Conservation (phyloP, 805 yeast species). For the Suhomyces sp. region DNA sequence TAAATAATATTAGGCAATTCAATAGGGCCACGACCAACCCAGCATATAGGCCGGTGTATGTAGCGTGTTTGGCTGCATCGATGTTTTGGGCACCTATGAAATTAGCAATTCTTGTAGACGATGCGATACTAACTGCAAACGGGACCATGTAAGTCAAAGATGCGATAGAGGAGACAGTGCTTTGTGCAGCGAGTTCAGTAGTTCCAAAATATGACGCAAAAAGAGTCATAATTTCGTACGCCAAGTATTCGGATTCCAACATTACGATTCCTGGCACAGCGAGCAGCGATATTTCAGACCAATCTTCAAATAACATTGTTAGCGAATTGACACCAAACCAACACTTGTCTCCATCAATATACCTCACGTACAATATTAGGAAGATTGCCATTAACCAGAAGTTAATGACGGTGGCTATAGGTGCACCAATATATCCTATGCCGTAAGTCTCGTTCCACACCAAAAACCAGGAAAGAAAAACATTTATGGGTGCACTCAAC, state of each 20-base stretch:
- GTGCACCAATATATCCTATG: slow-evolving; percentile 43
- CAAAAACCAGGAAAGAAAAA: slow-evolving; percentile 37
- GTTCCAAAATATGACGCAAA: slow-evolving; percentile 50
- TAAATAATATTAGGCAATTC: slow-evolving; percentile 46
- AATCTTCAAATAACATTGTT: slow-evolving; percentile 29
- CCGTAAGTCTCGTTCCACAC: slow-evolving; percentile 44
- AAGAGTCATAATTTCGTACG: slow-evolving; percentile 46
- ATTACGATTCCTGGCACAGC: slow-evolving; percentile 46
- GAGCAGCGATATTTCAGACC: slow-evolving; percentile 35
- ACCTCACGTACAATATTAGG: slow-evolving; percentile 31
- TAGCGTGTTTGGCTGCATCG: slow-evolving; percentile 35
- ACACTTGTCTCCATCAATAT: slow-evolving; percentile 62
- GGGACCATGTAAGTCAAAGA: slow-evolving; percentile 45
- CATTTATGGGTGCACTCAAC: slow-evolving; percentile 41
- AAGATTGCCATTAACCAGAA: slow-evolving; percentile 41
- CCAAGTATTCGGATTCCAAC: slow-evolving; percentile 46
- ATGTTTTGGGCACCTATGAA: slow-evolving; percentile 43
- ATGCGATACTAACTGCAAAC: slow-evolving; percentile 44
- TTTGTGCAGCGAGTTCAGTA: slow-evolving; percentile 49
- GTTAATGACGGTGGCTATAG: slow-evolving; percentile 41
- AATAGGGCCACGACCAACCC: slow-evolving; percentile 28
- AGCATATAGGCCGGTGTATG: slow-evolving; percentile 28
- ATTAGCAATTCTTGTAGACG: slow-evolving; percentile 44
- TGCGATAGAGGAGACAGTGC: slow-evolving; percentile 48
- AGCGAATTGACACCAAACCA: slow-evolving; percentile 60